Evolutionary conservation across 2,329 filamentous ascomycete species (phyloP).

Genomic region (Alternaria incomplexa): DNA sequence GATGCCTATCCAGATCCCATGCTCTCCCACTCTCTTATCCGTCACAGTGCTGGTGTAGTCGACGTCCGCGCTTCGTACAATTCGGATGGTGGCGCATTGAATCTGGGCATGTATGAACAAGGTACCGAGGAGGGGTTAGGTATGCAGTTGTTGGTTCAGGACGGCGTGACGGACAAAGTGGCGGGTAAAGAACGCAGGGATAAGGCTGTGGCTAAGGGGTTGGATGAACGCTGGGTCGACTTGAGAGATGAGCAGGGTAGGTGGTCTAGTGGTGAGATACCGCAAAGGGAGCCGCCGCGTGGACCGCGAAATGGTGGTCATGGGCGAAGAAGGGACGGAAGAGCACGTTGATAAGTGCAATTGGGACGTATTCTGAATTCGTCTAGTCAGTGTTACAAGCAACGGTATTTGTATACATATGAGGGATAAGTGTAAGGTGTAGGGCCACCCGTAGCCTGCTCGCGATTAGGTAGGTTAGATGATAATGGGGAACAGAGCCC

Average conservation of each 20-base stretch:
- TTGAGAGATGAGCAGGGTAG: constrained; percentile 28
- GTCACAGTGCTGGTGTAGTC: constrained; percentile 8
- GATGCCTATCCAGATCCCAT: constrained; percentile 54
- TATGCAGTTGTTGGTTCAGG: constrained; percentile 52
- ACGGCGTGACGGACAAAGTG: constrained; percentile 2
- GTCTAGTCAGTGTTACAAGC: too few species aligned
- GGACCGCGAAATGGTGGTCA: too few species aligned
- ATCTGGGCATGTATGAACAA: constrained; percentile 57
- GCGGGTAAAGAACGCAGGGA: constrained; percentile 19
- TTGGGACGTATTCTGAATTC: too few species aligned
- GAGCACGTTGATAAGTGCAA: too few species aligned
- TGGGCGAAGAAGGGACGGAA: too few species aligned
- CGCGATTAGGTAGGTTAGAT: too few species aligned
- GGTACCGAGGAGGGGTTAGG: constrained; percentile 35
- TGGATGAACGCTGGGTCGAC: constrained; percentile 52
- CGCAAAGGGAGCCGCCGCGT: too few species aligned
- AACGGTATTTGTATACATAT: too few species aligned
- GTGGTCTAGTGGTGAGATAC: too few species aligned
- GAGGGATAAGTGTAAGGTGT: too few species aligned
- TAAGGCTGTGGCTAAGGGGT: constrained; percentile 14
- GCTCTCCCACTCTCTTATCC: constrained; percentile 28
- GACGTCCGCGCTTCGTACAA: constrained; percentile 43
- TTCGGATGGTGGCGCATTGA: constrained; percentile 34
- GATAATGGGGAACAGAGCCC: too few species aligned
- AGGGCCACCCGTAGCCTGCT: too few species aligned